Evolutionary conservation across 352 stramenopile genomes (phyloP), one percentile per base, ranked within the genome.

Genomic region (Phytophthora aleatoria): DNA sequence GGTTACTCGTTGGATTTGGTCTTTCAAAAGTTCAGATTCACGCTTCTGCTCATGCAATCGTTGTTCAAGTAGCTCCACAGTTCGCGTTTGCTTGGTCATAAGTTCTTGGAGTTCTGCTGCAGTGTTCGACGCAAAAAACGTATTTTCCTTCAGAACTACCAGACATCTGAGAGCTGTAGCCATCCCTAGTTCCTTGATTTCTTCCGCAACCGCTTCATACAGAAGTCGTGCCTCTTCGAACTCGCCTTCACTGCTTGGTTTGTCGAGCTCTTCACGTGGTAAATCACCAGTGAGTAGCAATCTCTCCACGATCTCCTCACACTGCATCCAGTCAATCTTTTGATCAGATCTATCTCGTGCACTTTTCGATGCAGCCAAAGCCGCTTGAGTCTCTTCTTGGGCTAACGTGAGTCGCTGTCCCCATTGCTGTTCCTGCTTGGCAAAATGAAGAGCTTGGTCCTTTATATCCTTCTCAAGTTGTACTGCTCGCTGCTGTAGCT

Each of bases 61-160:
- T 48, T 77, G 74, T 44, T 93, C 85, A 0, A 93, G 57, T 9
- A 75, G 45, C 26, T 85, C 69, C 5, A 93, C 66, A 0, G 81
- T 87, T 38, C 69, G 43, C 13, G 69, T 79, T 57, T 93, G 85
- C 38, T 78, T 84, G 9, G 36, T 59, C 64, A 89, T 74, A 27
- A 80, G 71, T 5, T 92, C 81, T 24, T 92, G 81, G 3, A 89
- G 57, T 49, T 92, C 83, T 6, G 72, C 69, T 0, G 80, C 74
- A 4, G 85, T 79, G 39, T 81, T 88, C 2, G 77, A 89, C 0
- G 81, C 80, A 48, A 87, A 89, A 28, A 91, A 73, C 3, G 84
- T 79, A n/a, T 73, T 91, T 50, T 91, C 80, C n/a, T 88, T 89
- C 59, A 91, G 58, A 13, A 87, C 68, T 7, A 61, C 50, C 0